These are phyloP conservation scores for Tricladium varicosporioides DNA, from an alignment of 2,329 filamentous ascomycete species.

Conservation along the genomic window DNA sequence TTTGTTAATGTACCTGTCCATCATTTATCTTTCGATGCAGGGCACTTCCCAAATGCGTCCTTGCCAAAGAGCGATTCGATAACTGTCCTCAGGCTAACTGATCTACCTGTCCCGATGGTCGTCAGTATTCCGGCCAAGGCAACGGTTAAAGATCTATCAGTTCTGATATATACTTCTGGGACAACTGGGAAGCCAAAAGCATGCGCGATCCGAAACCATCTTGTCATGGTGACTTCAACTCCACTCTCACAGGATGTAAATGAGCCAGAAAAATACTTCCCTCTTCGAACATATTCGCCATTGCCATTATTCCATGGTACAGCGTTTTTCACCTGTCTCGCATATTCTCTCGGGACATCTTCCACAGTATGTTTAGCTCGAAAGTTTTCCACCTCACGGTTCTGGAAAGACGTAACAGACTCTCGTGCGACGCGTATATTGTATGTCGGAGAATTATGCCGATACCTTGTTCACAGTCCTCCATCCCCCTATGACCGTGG, in stretches of 20 bases:
- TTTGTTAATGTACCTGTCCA: conserved; percentile 32
- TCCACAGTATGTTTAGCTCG: conserved; percentile 43
- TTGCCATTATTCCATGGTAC: conserved; percentile 50
- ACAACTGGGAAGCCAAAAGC: conserved; percentile 48
- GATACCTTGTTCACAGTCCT: conserved; percentile 45
- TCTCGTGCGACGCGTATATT: conserved; percentile 42
- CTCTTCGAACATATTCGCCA: conserved; percentile 45
- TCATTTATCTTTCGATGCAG: conserved; percentile 39
- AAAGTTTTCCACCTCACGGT: conserved; percentile 45
- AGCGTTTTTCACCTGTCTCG: conserved; percentile 43
- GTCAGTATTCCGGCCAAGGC: conserved; percentile 33
- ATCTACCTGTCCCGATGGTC: conserved; percentile 14
- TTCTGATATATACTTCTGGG: conserved; percentile 47
- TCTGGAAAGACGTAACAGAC: conserved; percentile 45
- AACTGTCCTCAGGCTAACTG: conserved; percentile 13
- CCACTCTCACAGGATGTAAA: conserved; percentile 36
- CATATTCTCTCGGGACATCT: conserved; percentile 39
- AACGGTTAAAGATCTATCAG: conserved; percentile 35
- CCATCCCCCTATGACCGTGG: conserved; percentile 43
- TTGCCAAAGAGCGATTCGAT: conserved; percentile 6
- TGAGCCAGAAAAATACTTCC: conserved; percentile 41
- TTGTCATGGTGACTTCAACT: conserved; percentile 38
- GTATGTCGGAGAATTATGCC: conserved; percentile 48
- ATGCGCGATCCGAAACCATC: conserved; percentile 40
- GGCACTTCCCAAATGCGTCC: conserved; percentile 33